Evolutionary conservation across 2,329 filamentous ascomycete genomes (phyloP).

Genomic region (Fusarium sarcochroum): DNA sequence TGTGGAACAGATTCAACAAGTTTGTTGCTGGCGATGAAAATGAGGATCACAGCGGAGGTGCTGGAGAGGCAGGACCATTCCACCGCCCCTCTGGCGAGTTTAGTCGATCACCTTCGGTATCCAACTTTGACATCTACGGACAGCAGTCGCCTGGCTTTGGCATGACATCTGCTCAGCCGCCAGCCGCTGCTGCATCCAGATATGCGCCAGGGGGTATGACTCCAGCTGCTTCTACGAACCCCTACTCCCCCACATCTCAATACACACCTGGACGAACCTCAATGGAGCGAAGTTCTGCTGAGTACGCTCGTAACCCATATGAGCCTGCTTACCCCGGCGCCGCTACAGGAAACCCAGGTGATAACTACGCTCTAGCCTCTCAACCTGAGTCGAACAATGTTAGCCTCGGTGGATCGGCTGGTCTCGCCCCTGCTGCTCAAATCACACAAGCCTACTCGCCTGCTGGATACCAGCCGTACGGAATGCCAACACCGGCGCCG

Average conservation of each 20-base stretch:
- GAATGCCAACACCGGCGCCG: conserved; percentile 44
- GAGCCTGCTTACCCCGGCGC: conserved; percentile 51
- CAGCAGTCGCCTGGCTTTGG: conserved; percentile 58
- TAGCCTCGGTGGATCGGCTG: conserved; percentile 22
- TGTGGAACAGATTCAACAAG: conserved; percentile 95
- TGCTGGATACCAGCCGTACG: conserved; percentile 50
- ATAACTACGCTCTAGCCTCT: conserved; percentile 40
- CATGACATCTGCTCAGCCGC: conserved; percentile 51
- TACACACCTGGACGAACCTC: conserved; percentile 60
- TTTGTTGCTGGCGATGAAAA: conserved; percentile 94
- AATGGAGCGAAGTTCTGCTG: conserved; percentile 50
- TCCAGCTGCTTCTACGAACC: conserved; percentile 41
- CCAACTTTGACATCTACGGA: conserved; percentile 82
- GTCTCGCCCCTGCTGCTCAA: conserved; percentile 46
- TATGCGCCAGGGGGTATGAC: conserved; percentile 51
- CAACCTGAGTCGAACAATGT: conserved; percentile 26
- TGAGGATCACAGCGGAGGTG: conserved; percentile 79
- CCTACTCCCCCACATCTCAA: conserved; percentile 60
- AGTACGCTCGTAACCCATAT: conserved; percentile 54
- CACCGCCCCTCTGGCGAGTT: conserved; percentile 82
- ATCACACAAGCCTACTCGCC: conserved; percentile 41
- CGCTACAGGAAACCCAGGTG: conserved; percentile 23
- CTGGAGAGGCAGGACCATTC: conserved; percentile 82
- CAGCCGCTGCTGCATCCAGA: conserved; percentile 57
- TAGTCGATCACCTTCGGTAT: conserved; percentile 78